Percentiles rank a stretch among this genome's conserved stretches.
Evolutionary conservation across 495 filamentous ascomycete species (phyloP).

Genomic region (Poronia punctata): DNA sequence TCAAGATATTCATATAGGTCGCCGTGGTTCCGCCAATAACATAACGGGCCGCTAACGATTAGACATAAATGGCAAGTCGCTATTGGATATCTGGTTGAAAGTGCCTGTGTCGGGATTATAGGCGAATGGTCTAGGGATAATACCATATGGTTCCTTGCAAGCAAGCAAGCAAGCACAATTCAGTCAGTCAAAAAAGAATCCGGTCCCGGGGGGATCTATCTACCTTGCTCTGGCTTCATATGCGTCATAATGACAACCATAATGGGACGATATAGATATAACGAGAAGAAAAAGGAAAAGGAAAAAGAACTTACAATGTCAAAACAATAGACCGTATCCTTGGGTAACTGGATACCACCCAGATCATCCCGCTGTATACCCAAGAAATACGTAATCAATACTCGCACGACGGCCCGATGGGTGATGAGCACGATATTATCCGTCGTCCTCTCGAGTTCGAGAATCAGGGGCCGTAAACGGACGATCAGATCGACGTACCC

Average conservation of each 20-base stretch:
- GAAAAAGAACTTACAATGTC: conserved; percentile 31
- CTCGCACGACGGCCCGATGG: conserved; percentile 70
- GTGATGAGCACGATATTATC: conserved; percentile 72
- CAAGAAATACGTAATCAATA: conserved; percentile 75
- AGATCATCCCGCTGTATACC: conserved; percentile 68
- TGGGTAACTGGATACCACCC: conserved; percentile 67
- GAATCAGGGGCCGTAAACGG: conserved; percentile 67
- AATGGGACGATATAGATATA: no score
- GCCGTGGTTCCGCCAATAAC: not conserved
- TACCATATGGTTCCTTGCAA: conserved; percentile 7
- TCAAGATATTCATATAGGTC: not conserved
- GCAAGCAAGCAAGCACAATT: no score
- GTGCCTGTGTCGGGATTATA: conserved; percentile 1
- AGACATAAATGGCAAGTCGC: conserved; percentile 5
- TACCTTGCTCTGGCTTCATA: no score
- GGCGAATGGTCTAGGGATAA: conserved; percentile 1
- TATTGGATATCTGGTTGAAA: conserved; percentile 4
- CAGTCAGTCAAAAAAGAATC: no score
- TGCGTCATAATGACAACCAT: no score
- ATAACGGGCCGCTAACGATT: not conserved
- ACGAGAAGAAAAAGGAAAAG: not conserved
- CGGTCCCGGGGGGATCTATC: no score
- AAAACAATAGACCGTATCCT: conserved; percentile 71
- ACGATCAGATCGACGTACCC: conserved; percentile 84
- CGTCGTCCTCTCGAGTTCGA: conserved; percentile 76